These are phyloP conservation scores for Pleurotus pulmonarius DNA, from an alignment of 768 basidiomycete species.

Conservation along the genomic window DNA sequence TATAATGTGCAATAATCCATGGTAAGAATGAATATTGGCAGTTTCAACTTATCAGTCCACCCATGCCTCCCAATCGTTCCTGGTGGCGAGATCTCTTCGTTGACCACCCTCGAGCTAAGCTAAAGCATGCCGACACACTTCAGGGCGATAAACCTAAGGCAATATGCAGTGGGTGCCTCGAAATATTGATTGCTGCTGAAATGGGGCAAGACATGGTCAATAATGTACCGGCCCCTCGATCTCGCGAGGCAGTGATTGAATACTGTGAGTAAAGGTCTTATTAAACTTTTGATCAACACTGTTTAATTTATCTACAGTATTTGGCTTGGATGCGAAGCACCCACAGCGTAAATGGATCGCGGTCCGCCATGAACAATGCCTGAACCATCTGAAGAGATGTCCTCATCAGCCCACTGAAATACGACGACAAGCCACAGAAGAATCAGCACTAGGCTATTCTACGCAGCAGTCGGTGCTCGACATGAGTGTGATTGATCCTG, in stretches of 20 bases:
- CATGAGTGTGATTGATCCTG: neutral
- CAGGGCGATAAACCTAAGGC: slow-evolving; percentile 7
- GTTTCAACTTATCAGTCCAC: neutral
- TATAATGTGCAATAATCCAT: neutral
- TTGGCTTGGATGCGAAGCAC: neutral
- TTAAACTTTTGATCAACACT: neutral
- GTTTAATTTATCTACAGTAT: neutral
- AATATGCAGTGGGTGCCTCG: slow-evolving; percentile 9
- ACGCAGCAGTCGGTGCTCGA: neutral
- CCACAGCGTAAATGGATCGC: neutral
- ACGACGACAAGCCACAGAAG: neutral
- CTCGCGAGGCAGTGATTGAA: neutral
- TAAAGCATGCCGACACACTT: neutral
- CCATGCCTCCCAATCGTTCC: neutral
- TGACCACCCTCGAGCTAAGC: slow-evolving; percentile 1
- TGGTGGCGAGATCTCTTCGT: slow-evolving; percentile 2
- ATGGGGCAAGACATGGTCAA: neutral
- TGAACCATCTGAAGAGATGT: neutral
- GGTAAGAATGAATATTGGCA: neutral
- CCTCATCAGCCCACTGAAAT: neutral
- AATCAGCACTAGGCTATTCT: neutral
- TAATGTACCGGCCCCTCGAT: neutral
- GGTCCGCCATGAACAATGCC: neutral
- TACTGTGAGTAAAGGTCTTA: neutral
- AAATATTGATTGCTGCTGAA: neutral